A percentile compares a stretch with the other conserved stretches of the same genome.
Evolutionary conservation across 345 rosid species (phyloP).

Genomic region (Lepidium didymum): DNA sequence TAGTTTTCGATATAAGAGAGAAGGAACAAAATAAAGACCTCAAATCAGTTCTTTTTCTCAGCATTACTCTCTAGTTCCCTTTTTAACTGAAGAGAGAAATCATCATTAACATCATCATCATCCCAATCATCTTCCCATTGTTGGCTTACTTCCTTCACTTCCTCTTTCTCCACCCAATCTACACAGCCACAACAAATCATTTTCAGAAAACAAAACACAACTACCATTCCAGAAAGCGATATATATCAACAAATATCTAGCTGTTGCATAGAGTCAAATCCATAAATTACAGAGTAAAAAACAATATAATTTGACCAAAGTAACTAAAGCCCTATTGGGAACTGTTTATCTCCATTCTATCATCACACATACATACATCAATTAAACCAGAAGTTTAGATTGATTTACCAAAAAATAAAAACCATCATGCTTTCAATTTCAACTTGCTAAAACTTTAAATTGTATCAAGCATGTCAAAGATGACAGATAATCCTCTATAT

Average conservation of each 20-base stretch:
- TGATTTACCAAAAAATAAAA: not conserved
- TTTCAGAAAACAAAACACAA: not conserved
- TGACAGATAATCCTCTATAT: not conserved
- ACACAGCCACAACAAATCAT: not conserved
- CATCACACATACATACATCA: not conserved
- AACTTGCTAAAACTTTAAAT: not conserved
- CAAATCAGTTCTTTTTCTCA: slow-evolving; percentile 36
- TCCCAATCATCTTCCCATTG: slow-evolving; percentile 98
- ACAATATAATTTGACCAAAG: not conserved
- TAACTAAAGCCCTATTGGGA: not conserved
- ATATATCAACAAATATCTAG: not conserved
- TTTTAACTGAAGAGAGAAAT: slow-evolving; percentile 78
- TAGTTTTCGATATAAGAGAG: not conserved
- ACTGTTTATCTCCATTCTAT: not conserved
- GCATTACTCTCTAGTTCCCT: slow-evolving; percentile 58
- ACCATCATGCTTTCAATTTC: no score
- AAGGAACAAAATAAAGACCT: not conserved
- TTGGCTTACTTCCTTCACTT: slow-evolving; percentile 57
- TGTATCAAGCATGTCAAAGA: not conserved
- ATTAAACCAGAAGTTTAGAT: no score
- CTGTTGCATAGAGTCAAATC: not conserved
- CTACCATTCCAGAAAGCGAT: not conserved
- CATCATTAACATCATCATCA: slow-evolving; percentile 86
- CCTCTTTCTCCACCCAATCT: slow-evolving; percentile 79
- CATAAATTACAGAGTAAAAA: not conserved